phyloP scores from a whole-genome alignment of 2,329 filamentous ascomycete species.

The Cytospora piceicola region DNA sequence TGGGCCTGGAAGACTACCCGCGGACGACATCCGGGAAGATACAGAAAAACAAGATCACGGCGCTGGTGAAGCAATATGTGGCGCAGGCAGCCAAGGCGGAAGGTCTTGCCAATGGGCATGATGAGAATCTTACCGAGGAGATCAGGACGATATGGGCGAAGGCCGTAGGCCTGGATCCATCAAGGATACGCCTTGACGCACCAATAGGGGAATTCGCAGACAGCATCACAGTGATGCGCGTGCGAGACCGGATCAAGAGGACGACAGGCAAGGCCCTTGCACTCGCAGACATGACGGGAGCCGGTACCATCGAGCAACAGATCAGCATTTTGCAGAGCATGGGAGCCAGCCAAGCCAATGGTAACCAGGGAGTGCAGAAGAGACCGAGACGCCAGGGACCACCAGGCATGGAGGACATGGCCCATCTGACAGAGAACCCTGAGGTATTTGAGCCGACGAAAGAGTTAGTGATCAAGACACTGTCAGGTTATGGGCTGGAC shows the following conservation, averaged over 20 bases:
- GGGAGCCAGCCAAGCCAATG: conserved; percentile 6
- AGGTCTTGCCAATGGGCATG: neutral
- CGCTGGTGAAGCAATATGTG: conserved; percentile 14
- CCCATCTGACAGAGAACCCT: conserved; percentile 21
- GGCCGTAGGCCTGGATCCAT: conserved; percentile 21
- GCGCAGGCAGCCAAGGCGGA: neutral
- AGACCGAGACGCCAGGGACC: conserved; percentile 18
- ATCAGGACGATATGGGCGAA: conserved; percentile 22
- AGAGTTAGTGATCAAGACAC: conserved; percentile 17
- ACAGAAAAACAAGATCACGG: conserved; percentile 16
- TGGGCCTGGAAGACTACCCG: conserved; percentile 21
- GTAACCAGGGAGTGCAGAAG: neutral
- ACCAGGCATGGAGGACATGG: conserved; percentile 29
- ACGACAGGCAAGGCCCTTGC: conserved; percentile 15
- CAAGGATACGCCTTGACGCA: conserved; percentile 15
- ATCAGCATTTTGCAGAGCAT: conserved; percentile 23
- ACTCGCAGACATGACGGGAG: conserved; percentile 17
- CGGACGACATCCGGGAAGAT: conserved; percentile 21
- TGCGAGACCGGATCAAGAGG: conserved; percentile 20
- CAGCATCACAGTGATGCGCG: conserved; percentile 24
- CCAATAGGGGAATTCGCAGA: conserved; percentile 21
- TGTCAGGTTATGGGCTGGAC: conserved; percentile 12
- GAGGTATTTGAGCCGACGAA: conserved; percentile 21
- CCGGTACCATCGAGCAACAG: conserved; percentile 29
- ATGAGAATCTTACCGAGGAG: conserved; percentile 6